A percentile compares a stretch with the other conserved stretches of the same genome.
These are phyloP conservation scores for Agaricus subrufescens DNA, from an alignment of 768 basidiomycete species.

Conservation along the genomic window DNA sequence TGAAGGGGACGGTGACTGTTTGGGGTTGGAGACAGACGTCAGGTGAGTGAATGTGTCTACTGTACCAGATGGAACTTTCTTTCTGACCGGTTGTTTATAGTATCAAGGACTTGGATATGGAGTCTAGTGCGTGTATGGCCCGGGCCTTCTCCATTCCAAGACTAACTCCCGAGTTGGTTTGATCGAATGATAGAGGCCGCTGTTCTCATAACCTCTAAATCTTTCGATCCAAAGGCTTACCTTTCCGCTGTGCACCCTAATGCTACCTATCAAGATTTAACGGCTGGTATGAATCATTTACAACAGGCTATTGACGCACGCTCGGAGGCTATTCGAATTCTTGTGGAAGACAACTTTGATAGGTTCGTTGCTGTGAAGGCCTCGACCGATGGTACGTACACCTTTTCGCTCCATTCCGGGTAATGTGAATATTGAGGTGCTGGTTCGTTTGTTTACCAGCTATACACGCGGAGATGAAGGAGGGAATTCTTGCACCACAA, in stretches of 20 bases:
- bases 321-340: constrained; percentile 88
- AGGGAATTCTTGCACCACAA: constrained; percentile 70
- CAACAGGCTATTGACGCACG: constrained; percentile 81
- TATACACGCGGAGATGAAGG: constrained; percentile 88
- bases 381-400: constrained; percentile 77
- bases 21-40: constrained; percentile 67
- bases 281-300: constrained; percentile 69
- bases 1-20: constrained; percentile 66
- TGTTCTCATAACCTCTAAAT: constrained; percentile 84
- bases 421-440: constrained; percentile 3
- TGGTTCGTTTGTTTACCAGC: constrained; percentile 38
- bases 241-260: constrained; percentile 90
- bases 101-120: constrained; percentile 64
- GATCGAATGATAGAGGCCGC: constrained; percentile 53
- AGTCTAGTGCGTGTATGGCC: constrained; percentile 56
- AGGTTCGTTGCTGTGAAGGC: constrained; percentile 97
- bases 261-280: constrained; percentile 90
- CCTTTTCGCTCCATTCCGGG: background rate
- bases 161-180: background rate
- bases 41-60: constrained; percentile 40
- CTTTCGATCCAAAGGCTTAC: constrained; percentile 94
- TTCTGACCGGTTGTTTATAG: constrained; percentile 28
- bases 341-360: constrained; percentile 98
- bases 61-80: background rate
- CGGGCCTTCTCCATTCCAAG: constrained; percentile 5